Evolutionary conservation across 345 rosid species (phyloP).

Genomic region (Cardiospermum halicacabum): DNA sequence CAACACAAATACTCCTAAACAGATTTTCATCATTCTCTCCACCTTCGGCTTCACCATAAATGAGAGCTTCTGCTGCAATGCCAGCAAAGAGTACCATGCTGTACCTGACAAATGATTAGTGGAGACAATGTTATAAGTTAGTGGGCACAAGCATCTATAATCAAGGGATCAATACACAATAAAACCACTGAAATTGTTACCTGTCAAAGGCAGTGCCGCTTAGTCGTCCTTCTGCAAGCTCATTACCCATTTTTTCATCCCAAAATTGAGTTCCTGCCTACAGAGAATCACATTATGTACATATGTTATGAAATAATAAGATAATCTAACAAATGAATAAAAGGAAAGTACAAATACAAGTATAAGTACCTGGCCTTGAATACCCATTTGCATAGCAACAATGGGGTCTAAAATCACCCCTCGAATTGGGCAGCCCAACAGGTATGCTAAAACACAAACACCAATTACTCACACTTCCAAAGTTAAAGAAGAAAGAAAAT

Average conservation of each 20-base stretch:
- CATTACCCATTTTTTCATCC: constrained; percentile 86
- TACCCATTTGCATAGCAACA: constrained; percentile 87
- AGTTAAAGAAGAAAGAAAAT: neutral
- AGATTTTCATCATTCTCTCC: constrained; percentile 96
- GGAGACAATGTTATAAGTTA: constrained; percentile 3
- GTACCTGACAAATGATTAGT: constrained; percentile 47
- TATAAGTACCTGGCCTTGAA: constrained; percentile 79
- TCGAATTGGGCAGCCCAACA: constrained; percentile 94
- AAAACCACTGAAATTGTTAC: constrained; percentile 19
- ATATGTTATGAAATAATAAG: neutral
- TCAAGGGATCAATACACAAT: neutral
- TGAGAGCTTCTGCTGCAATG: constrained; percentile 92
- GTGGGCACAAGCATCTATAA: too few relatives aligned
- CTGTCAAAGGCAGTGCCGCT: constrained; percentile 82
- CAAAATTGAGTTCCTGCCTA: constrained; percentile 99
- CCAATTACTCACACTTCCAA: constrained; percentile 5
- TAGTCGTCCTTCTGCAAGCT: constrained; percentile 75
- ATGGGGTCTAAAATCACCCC: constrained; percentile 92
- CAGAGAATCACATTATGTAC: neutral
- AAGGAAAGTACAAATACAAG: constrained; percentile 1
- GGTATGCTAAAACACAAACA: constrained; percentile 57
- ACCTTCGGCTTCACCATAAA: constrained; percentile 92
- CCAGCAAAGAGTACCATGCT: constrained; percentile 96
- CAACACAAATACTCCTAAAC: constrained; percentile 80
- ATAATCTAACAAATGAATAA: neutral